Evolutionary conservation across 371 early-diverging fungal species (phyloP), one percentile per base, ranked within the genome.

Genomic region (Paraphysoderma sedebokerense): DNA sequence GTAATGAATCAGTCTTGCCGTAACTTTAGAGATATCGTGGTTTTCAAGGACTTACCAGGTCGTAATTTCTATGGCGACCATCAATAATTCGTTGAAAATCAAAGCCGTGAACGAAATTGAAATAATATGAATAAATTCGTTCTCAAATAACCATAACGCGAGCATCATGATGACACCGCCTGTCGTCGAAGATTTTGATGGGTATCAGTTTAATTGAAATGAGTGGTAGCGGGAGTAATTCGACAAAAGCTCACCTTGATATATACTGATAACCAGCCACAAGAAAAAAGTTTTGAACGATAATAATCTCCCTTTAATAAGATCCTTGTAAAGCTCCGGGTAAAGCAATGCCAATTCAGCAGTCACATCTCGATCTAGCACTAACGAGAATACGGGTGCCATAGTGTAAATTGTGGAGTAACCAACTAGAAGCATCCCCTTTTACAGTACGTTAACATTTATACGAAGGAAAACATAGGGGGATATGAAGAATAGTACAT

Each of bases 381-480:
- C 93, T 30, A 96, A 65, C 11, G 95, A 91, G 48, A 95, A 96
- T 19, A 98, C 91, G 0, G 99, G 99, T 9, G 85, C 86, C 79
- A 92, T 93, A 4, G 99, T 98, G 57, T 91, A 98, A 2, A 92
- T 55, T 8, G 97, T 96, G 13, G 96, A 82, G 65, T 96, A 97
- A 4, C 90, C 80, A 29, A 75, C 76, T 38, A 79, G 62, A 19
- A 79, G 51, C 64, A 76, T 65, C 29, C 71, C 87, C 62, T 49
- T 19, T 26, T 17, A 46, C n/a, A 13, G 11, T 29, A 12, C 20
- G 12, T 3, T 30, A 15, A 15, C 56, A n/a, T 26, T 29, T 20
- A 12, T 35, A 28, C 38, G n/a, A 5, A 19, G 22, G 39, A 29
- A 29, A 7, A 12, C 15, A 35, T 17, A 27, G 17, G 1, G 41